phyloP scores from a whole-genome alignment of 1,284 basidiomycete genomes.

The Tremellales sp. region DNA sequence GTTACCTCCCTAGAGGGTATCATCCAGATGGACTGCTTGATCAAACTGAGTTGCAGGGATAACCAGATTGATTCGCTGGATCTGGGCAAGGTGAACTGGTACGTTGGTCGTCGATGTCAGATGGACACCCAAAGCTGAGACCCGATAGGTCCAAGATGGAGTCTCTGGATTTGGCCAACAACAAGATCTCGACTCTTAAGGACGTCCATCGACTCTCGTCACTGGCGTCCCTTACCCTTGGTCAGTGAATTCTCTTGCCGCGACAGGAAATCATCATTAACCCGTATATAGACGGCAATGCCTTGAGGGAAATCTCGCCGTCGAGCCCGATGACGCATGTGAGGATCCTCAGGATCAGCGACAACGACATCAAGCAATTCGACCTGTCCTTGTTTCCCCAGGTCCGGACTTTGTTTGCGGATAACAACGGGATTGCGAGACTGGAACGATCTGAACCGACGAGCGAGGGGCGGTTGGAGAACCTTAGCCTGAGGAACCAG shows the following conservation, averaged over 20 bases:
- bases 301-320: constrained; percentile 30
- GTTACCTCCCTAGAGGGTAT: constrained; percentile 76
- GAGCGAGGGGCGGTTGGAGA: constrained; percentile 70
- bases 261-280: not conserved
- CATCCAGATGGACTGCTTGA: constrained; percentile 69
- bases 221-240: constrained; percentile 71
- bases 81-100: constrained; percentile 63
- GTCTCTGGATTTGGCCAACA: constrained; percentile 75
- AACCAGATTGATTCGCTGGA: constrained; percentile 69
- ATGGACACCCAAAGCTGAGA: not conserved
- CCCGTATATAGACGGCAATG: constrained; percentile 65
- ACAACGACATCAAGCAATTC: constrained; percentile 69
- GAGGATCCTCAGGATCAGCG: constrained; percentile 79
- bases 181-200: constrained; percentile 60
- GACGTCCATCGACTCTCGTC: constrained; percentile 63
- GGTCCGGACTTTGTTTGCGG: constrained; percentile 85
- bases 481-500: constrained; percentile 88
- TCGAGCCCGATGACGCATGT: constrained; percentile 58
- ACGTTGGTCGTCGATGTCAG: not conserved
- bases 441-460: constrained; percentile 52
- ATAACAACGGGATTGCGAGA: constrained; percentile 69
- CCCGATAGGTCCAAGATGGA: constrained; percentile 59
- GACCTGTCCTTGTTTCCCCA: constrained; percentile 66
- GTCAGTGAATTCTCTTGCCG: constrained; percentile 53
- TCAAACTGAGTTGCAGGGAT: constrained; percentile 74